phyloP scores from a whole-genome alignment of 1,139 yeast genomes.

The Protomyces gravidus region DNA sequence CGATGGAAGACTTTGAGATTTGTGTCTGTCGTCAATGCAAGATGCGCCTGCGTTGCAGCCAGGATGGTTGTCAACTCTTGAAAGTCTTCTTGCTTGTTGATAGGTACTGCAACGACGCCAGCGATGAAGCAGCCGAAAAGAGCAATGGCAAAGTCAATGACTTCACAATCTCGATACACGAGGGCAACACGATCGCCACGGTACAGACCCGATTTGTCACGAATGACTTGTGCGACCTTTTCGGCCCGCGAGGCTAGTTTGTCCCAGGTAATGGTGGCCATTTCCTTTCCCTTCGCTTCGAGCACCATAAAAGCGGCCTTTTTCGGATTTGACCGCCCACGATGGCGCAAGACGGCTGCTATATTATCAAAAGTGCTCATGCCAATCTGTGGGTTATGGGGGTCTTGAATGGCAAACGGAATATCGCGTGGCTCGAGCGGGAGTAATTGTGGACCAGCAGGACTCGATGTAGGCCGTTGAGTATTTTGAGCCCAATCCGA shows the following conservation, averaged over 20 bases:
- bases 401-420: constrained; percentile 41
- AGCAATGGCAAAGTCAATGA: constrained; percentile 79
- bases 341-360: constrained; percentile 64
- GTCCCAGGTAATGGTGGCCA: constrained; percentile 78
- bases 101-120: constrained; percentile 89
- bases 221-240: constrained; percentile 80
- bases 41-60: constrained; percentile 67
- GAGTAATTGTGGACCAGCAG: constrained; percentile 26
- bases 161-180: constrained; percentile 77
- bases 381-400: constrained; percentile 31
- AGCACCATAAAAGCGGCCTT: constrained; percentile 70
- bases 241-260: constrained; percentile 77
- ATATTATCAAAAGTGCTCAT: constrained; percentile 52
- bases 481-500: background rate
- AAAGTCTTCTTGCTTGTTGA: constrained; percentile 39
- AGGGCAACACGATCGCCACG: constrained; percentile 80
- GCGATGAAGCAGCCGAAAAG: constrained; percentile 88
- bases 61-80: constrained; percentile 51
- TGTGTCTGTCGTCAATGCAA: constrained; percentile 75
- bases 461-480: constrained; percentile 1
- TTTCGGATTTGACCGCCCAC: constrained; percentile 62
- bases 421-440: constrained; percentile 45
- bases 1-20: constrained; percentile 68
- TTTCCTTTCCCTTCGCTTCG: constrained; percentile 78
- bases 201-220: constrained; percentile 66